Conservation (phyloP, 495 filamentous ascomycete species). For the Achaetomiella virescens region DNA sequence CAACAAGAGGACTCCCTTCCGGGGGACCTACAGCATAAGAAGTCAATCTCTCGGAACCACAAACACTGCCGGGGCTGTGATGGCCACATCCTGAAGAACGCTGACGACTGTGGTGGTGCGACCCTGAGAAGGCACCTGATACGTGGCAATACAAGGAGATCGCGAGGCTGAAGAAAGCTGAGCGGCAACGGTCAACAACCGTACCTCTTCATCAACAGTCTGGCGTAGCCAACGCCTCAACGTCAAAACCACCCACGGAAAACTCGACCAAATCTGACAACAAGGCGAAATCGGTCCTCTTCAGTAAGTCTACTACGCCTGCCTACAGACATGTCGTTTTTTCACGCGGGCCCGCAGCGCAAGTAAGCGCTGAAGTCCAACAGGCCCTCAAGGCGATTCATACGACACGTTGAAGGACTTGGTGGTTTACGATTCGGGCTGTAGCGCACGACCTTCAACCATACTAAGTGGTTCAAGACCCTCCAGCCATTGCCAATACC, state of each 20-base stretch:
- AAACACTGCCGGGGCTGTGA: not conserved
- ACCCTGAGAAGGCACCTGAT: too few species aligned
- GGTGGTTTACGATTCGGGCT: not conserved
- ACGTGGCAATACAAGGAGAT: too few species aligned
- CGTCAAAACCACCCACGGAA: not conserved
- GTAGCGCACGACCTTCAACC: too few species aligned
- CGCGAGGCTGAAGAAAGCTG: too few species aligned
- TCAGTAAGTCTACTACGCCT: too few species aligned
- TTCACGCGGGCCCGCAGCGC: not conserved
- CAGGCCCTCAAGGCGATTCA: not conserved
- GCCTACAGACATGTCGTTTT: too few species aligned
- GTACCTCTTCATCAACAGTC: not conserved
- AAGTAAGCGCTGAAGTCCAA: not conserved
- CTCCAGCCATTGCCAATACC: too few species aligned
- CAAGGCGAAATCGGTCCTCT: too few species aligned
- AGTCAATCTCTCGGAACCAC: not conserved
- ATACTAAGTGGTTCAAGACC: too few species aligned
- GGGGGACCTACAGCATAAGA: too few species aligned
- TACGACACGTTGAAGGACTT: not conserved
- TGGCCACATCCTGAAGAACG: not conserved
- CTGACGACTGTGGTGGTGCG: not conserved
- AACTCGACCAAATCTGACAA: not conserved
- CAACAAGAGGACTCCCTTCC: too few species aligned
- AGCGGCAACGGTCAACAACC: not conserved
- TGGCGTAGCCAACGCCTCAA: not conserved